Percentiles rank a stretch among this genome's conserved stretches.
These are phyloP conservation scores for Boechera divaricarpa DNA, from an alignment of 345 rosid genomes.

Conservation along the genomic window DNA sequence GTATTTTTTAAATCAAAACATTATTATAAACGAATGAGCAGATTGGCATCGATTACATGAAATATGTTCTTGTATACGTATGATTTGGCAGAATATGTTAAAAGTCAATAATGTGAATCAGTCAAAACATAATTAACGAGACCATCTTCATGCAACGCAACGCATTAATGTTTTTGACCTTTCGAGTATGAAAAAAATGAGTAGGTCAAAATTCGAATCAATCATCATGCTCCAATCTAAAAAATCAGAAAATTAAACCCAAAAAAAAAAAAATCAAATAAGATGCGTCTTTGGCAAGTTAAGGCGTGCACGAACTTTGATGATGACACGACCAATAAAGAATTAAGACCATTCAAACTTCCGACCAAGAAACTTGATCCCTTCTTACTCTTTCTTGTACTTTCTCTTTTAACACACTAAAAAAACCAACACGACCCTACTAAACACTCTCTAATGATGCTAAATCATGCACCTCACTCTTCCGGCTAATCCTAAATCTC, in stretches of 20 bases:
- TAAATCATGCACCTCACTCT: conserved; percentile 27
- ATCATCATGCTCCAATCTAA: conserved; percentile 36
- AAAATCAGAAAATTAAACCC: not conserved
- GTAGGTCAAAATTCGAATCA: conserved; percentile 26
- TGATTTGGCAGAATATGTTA: not conserved
- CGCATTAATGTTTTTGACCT: not conserved
- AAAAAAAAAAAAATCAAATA: not conserved
- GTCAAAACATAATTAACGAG: conserved; percentile 14
- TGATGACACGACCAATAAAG: conserved; percentile 51
- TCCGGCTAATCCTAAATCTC: not conserved
- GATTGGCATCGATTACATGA: not conserved
- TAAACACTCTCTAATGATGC: conserved; percentile 42
- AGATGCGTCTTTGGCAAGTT: conserved; percentile 36
- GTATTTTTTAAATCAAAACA: not conserved
- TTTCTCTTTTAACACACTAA: not conserved
- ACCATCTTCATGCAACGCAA: conserved; percentile 18
- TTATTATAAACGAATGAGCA: not conserved
- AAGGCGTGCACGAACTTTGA: conserved; percentile 60
- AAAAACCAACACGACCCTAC: conserved; percentile 39
- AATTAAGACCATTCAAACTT: conserved; percentile 48
- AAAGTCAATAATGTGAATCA: conserved; percentile 1
- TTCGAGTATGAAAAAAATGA: not conserved
- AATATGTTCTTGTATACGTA: not conserved
- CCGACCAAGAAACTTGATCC: conserved; percentile 50
- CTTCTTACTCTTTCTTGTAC: conserved; percentile 42